Conservation (phyloP, 352 stramenopile species). For the Globisporangium rhizosaccharum region DNA sequence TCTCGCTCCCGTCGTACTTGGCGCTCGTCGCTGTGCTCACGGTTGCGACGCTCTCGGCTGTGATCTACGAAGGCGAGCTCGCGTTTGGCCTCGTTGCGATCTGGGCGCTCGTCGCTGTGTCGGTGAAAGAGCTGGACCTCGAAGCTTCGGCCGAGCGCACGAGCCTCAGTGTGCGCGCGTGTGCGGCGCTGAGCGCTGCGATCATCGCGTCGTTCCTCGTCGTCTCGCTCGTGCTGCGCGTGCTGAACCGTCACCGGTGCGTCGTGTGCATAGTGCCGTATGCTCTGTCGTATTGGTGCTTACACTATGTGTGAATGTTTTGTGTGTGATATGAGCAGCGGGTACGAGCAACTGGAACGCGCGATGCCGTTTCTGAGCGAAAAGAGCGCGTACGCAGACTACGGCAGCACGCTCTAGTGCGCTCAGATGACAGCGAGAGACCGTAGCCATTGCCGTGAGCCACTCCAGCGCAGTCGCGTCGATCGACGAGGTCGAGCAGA, state of each 20-base stretch:
- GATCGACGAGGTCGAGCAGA: not conserved
- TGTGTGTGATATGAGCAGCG: not conserved
- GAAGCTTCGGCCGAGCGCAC: constrained; percentile 33
- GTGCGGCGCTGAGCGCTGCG: constrained; percentile 47
- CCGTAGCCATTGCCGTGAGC: not conserved
- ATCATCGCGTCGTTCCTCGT: constrained; percentile 58
- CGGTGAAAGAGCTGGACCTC: constrained; percentile 44
- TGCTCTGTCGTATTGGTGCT: constrained; percentile 1
- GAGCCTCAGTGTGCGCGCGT: constrained; percentile 60
- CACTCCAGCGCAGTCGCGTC: not conserved
- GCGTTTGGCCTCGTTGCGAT: constrained; percentile 58
- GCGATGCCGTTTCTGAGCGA: constrained; percentile 35
- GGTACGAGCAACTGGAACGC: constrained; percentile 18
- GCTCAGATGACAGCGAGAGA: not conserved
- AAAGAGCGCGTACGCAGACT: constrained; percentile 32
- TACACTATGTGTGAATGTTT: not conserved
- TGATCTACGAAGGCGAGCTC: constrained; percentile 54
- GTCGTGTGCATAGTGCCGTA: constrained; percentile 5
- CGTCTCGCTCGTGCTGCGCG: constrained; percentile 32
- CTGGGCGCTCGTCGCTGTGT: constrained; percentile 56
- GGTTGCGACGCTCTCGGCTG: constrained; percentile 43
- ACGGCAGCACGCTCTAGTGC: constrained; percentile 29
- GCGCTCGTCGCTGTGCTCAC: constrained; percentile 48
- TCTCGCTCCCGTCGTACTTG: constrained; percentile 55
- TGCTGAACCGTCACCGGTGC: constrained; percentile 30